Evolutionary conservation across 371 early-diverging fungal species (phyloP).

Genomic region (Caulochytrium protostelioides): DNA sequence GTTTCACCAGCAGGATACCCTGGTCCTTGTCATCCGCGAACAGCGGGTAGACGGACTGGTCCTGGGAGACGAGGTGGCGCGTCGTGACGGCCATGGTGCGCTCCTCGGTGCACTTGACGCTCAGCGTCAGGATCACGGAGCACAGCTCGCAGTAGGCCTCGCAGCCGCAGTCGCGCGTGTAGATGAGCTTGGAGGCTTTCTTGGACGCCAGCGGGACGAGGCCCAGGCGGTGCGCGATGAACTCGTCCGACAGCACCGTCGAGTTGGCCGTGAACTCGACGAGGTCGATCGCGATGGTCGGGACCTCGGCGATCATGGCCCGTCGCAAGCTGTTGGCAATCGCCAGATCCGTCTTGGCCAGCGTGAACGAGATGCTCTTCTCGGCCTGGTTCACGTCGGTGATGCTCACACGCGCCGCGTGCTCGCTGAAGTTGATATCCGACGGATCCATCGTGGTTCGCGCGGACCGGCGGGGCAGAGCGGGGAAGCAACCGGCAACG

Average conservation of each 20-base stretch:
- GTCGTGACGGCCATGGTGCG: conserved; percentile 58
- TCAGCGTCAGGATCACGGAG: conserved; percentile 67
- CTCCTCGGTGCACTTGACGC: conserved; percentile 62
- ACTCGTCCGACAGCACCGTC: conserved; percentile 93
- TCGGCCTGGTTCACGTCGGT: conserved; percentile 1
- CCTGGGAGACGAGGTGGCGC: conserved; percentile 50
- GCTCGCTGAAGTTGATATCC: background rate
- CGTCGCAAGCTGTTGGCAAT: conserved; percentile 90
- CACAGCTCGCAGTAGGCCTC: conserved; percentile 65
- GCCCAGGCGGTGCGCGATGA: conserved; percentile 94
- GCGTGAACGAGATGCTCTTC: conserved; percentile 18
- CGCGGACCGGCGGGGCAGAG: too few species aligned
- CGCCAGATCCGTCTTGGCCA: conserved; percentile 28
- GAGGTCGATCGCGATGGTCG: conserved; percentile 97
- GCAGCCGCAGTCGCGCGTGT: conserved; percentile 84
- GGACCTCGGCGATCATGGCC: conserved; percentile 92
- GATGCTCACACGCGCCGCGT: conserved; percentile 5
- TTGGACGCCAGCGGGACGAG: conserved; percentile 78
- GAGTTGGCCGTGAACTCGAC: conserved; percentile 90
- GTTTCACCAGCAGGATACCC: conserved; percentile 74
- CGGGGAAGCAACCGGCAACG: too few species aligned
- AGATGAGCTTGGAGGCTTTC: conserved; percentile 52
- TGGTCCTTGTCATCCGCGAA: conserved; percentile 41
- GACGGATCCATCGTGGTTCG: background rate
- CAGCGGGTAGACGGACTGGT: conserved; percentile 57